Percentiles rank a stretch among this genome's conserved stretches.
Conservation (phyloP, 2,329 filamentous ascomycete species). For the Fusarium tjaetaba region DNA sequence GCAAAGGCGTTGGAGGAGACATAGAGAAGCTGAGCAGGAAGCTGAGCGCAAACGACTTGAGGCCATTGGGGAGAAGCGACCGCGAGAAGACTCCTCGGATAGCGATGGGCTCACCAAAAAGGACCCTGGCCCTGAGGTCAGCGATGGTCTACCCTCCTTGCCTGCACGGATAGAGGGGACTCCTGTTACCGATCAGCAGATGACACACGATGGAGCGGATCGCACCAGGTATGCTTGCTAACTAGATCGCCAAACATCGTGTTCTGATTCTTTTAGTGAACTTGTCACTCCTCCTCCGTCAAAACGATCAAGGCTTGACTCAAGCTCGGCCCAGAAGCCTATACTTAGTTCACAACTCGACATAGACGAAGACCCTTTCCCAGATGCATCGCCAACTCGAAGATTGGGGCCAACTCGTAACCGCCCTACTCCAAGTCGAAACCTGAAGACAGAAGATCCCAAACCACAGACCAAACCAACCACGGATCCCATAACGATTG, state of each 20-base stretch:
- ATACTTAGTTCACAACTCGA: slow-evolving; percentile 24
- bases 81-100: slow-evolving; percentile 30
- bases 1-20: slow-evolving; percentile 45
- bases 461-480: slow-evolving; percentile 4
- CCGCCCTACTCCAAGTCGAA: slow-evolving; percentile 11
- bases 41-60: slow-evolving; percentile 27
- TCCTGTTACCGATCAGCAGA: slow-evolving; percentile 18
- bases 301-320: slow-evolving; percentile 49
- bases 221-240: slow-evolving; percentile 35
- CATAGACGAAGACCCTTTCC: slow-evolving; percentile 21
- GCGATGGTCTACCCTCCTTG: not conserved
- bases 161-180: not conserved
- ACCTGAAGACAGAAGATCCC: slow-evolving; percentile 1
- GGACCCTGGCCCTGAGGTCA: not conserved
- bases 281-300: slow-evolving; percentile 52
- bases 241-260: not conserved
- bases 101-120: slow-evolving; percentile 1
- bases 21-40: slow-evolving; percentile 34
- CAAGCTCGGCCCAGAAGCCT: slow-evolving; percentile 31
- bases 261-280: slow-evolving; percentile 43
- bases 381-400: slow-evolving; percentile 38
- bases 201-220: slow-evolving; percentile 19
- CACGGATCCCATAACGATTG: slow-evolving; percentile 37
- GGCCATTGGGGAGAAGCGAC: slow-evolving; percentile 34
- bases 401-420: slow-evolving; percentile 13